These are phyloP conservation scores for Aureobasidium sp. DNA, from an alignment of 2,329 filamentous ascomycete species.

Conservation along the genomic window DNA sequence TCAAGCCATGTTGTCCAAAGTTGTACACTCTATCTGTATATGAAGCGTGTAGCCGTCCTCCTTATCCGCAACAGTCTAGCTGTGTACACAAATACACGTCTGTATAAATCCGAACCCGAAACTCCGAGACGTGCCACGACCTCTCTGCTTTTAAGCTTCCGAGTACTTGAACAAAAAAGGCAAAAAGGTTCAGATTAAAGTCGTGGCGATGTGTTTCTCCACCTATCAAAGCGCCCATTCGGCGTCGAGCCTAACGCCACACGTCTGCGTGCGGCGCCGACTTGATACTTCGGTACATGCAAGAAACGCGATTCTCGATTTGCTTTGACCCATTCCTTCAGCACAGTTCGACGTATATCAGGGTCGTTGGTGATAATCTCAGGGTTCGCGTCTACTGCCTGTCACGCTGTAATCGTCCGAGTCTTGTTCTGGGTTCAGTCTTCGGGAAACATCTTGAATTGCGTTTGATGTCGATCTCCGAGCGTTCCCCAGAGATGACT, in stretches of 20 bases:
- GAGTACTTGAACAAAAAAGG: constrained; percentile 7
- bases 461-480: background rate
- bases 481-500: background rate
- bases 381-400: constrained; percentile 1
- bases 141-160: constrained; percentile 9
- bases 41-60: constrained; percentile 3
- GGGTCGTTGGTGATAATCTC: constrained; percentile 7
- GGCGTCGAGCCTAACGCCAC: constrained; percentile 12
- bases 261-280: background rate
- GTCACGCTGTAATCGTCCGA: constrained; percentile 9
- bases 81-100: constrained; percentile 13
- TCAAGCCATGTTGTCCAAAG: background rate
- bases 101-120: constrained; percentile 3
- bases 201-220: constrained; percentile 4
- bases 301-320: constrained; percentile 5
- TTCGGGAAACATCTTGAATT: background rate
- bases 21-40: background rate
- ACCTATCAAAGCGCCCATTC: background rate
- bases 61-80: background rate
- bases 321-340: background rate
- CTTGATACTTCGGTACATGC: constrained; percentile 13
- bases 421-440: too few relatives aligned
- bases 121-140: constrained; percentile 5
- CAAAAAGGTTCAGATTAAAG: constrained; percentile 7
- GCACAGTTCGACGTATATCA: background rate